Base-by-base conservation (phyloP, 2,329 filamentous ascomycete genomes). In the Monosporascus sp. region DNA sequence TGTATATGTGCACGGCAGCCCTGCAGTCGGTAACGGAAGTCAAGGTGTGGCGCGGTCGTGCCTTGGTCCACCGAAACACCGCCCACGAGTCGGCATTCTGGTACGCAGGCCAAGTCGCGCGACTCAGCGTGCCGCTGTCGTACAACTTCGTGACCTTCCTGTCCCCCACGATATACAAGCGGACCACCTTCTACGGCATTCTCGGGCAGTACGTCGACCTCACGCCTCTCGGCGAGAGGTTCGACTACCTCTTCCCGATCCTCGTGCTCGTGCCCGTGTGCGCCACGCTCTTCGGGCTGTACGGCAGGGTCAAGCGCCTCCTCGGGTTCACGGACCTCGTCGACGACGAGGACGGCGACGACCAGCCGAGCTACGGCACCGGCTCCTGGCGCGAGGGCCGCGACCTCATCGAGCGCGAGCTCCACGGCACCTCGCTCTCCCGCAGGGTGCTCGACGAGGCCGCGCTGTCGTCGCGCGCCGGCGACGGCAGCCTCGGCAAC, bases 101-200 rank as follows among this genome's bases (percentile, higher is more conserved):
- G 91, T 99, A 97, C 67, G 88, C 90, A 1, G 86, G 90, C 54
- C 90, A 97, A 68, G 89, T 97, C 11, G 93, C 94, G 50, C 90
- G 92, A 64, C 83, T 99, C 44, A 96, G 89, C 1, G 90, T 99
- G 0, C 94, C 94, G 1, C 79, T 99, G 8, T 86, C 89, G 4
- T 99, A 96, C 81, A 99, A 99, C 72, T 99, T 97, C 67, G 80
- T 96, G 68, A 97, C 93, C 1, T 93, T 97, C 67, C 73, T 97
- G 22, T 88, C 89, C 1, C 78, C 77, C 7, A 76, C 77, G 14
- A 82, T 96, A 43, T 93, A 91, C 66, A 73, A 79, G 53, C 81
- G 86, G 62, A 97, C 92, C 0, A 84, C 86, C 0, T 99, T 97
- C 71, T 96, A 93, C 73, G 71, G 81, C 43, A 96, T 99, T 64